Evolutionary conservation across 1,139 yeast genomes (phyloP).

Genomic region (Magnusiomyces tetraspermus): DNA sequence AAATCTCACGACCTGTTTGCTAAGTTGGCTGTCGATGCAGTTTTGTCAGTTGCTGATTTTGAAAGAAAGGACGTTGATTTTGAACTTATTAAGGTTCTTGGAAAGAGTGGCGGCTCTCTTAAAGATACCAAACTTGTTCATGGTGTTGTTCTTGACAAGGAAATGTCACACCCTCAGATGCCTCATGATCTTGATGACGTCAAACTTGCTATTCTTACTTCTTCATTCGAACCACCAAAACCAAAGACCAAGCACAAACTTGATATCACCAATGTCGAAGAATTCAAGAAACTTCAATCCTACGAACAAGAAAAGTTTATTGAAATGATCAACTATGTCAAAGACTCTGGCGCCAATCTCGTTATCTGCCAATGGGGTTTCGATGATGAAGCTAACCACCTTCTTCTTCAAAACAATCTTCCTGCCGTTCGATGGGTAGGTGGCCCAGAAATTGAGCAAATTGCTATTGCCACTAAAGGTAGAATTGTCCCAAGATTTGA

Average conservation of each 20-base stretch:
- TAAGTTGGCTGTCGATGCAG: constrained; percentile 95
- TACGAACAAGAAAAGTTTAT: constrained; percentile 86
- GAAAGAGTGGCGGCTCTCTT: constrained; percentile 89
- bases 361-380: constrained; percentile 99
- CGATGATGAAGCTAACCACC: constrained; percentile 97
- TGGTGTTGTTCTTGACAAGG: constrained; percentile 92
- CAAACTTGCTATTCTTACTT: constrained; percentile 86
- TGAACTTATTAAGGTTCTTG: constrained; percentile 89
- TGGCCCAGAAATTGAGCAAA: constrained; percentile 89
- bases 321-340: constrained; percentile 82
- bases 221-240: constrained; percentile 99
- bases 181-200: constrained; percentile 72
- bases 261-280: constrained; percentile 86
- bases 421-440: constrained; percentile 99
- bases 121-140: constrained; percentile 76
- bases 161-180: constrained; percentile 98
- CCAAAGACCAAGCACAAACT: constrained; percentile 97
- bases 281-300: constrained; percentile 77
- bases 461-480: constrained; percentile 96
- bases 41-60: constrained; percentile 82
- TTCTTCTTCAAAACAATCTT: constrained; percentile 73
- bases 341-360: constrained; percentile 86
- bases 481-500: constrained; percentile 96
- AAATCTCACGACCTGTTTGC: constrained; percentile 92
- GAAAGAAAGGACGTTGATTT: constrained; percentile 93